Base-by-base conservation (phyloP, 2,329 filamentous ascomycete genomes). In the Aspergillus novoparasiticus region DNA sequence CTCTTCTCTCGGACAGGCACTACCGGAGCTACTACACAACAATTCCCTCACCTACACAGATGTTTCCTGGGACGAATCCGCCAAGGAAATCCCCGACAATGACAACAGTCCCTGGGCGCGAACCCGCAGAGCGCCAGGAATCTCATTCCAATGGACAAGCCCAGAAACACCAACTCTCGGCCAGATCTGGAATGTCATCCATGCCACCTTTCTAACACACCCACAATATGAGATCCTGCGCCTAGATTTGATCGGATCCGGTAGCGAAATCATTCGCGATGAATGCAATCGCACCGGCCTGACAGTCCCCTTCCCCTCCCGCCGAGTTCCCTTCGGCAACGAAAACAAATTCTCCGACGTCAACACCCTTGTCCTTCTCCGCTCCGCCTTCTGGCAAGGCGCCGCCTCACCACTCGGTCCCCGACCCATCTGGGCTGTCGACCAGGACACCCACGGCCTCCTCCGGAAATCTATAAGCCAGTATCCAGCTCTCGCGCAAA, bases 371-470 rank as follows among this genome's bases (percentile, higher is more conserved):
- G 67, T 88, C 30, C 72, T 87, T 53, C 77, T 86, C 2, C 80
- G 85, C 61, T 80, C 81, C 50, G 78, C 87, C 39, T 90, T 91
- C 80, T 91, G 89, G 88, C 89, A 90, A 71, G 89, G 89, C 53
- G 89, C 89, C 34, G 88, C 85, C 21, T 89, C 88, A 1, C 89
- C 89, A 8, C 85, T 90, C 61, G 89, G 89, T 12, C 80, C 87
- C 53, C 87, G 87, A 26, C 83, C 88, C 2, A 82, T 84, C 63
- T 90, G 89, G 89, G 81, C 83, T 8, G 82, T 86, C 3, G 80
- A 82, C 50, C 78, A 83, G 55, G 70, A 66, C 6, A 73, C 69
- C 45, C 69, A 76, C 32, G 69, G 70, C n/a, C 63, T 58, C 16
- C 59, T 71, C n/a, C 71, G 74, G n/a, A 59, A 64, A 5, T 62